Base-by-base conservation (phyloP, 139 green algal species). In the Desmodesmus armatus region DNA sequence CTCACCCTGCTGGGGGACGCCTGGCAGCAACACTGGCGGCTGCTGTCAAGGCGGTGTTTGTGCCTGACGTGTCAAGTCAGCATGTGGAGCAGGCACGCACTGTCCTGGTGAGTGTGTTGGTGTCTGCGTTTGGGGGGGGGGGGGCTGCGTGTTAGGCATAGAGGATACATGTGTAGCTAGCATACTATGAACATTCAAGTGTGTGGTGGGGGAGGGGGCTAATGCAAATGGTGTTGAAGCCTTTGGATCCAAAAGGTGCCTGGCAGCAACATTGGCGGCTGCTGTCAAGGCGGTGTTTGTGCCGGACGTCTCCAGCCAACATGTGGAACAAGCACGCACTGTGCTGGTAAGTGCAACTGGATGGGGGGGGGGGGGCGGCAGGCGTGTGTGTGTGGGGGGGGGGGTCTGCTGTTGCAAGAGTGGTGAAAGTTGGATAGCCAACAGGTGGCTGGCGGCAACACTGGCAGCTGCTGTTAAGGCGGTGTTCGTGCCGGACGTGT, bases 51-150 rank as follows among this genome's bases (percentile, higher is more conserved):
- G 43, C 62, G 0, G 33, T 67, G 25, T 88, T 88, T 23, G 44
- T 78, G 15, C 83, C 83, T 7, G 83, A 88, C 39, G 35, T 88
- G 17, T 43, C 74, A 1, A 63, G 33, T 0, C 58, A 80, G 33
- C 74, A 83, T 33, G 27, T 88, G 3, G 83, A 88, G 74, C 58
- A 83, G 27, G 83, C 83, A 11, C 78, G 78, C 44, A 78, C 63
- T 9, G 47, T 88, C 11, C 74, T 88, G 62, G 83, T 87, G 58
- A 35, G 82, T 29, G 39, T 35, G 2, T 41, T n/a, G 37, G 39
- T 47, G 13, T 78, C 23, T 40, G 2, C 13, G 17, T 11, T 58
- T 55, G 33, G 23, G 5, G 9, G 63, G n/a, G 13, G 58, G 5
- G 9, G n/a, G 15, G n/a, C n/a, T 11, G 0, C 41, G 29, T 72